Base-by-base conservation (phyloP, 345 rosid species). In the Rhodomyrtus tomentosa region DNA sequence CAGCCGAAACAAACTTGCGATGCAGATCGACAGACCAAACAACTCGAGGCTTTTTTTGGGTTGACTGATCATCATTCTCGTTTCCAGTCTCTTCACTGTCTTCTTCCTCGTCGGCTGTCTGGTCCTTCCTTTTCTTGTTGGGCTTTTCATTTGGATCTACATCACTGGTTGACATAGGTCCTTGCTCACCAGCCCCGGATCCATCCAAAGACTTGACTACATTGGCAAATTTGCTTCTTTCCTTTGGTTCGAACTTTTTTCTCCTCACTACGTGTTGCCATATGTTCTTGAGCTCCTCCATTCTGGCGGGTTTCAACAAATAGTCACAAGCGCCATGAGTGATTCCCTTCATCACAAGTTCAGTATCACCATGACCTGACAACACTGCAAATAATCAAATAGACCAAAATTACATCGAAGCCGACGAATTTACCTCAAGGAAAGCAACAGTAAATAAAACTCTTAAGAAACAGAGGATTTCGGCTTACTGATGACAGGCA, bases 271-370 rank as follows among this genome's bases (percentile, higher is more conserved):
- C 93, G 88, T 97, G 99, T 86, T 97, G 99, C 98, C 98, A 97
- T 87, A 97, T 96, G 90, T 96, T 97, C 85, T 93, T 93, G 74
- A 96, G 88, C 91, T 94, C 98, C 91, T 97, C 98, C 40, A 94
- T 87, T 87, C 99, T 92, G 84, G 96, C 95, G 10, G 99, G 99
- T 86, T 97, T 97, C 73, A 96, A 87, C 87, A 97, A 86, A 91
- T 97, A 97, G 81, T 95, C 99, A 86, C 96, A 95, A 83, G 99
- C 99, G 10, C 99, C 99, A 86, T 97, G 99, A 73, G 92, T 91
- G 58, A 97, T 89, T 84, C 99, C 99, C 82, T 95, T 95, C 94
- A 93, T 94, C 50, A 96, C 99, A 87, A 94, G 92, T 91, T 94
- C 93, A 56, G 91, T 90, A 85, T 97, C 99, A 8, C 96, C 91